Evolutionary conservation across 2,329 filamentous ascomycete genomes (phyloP).

Genomic region (Rhynchosporium graminicola): DNA sequence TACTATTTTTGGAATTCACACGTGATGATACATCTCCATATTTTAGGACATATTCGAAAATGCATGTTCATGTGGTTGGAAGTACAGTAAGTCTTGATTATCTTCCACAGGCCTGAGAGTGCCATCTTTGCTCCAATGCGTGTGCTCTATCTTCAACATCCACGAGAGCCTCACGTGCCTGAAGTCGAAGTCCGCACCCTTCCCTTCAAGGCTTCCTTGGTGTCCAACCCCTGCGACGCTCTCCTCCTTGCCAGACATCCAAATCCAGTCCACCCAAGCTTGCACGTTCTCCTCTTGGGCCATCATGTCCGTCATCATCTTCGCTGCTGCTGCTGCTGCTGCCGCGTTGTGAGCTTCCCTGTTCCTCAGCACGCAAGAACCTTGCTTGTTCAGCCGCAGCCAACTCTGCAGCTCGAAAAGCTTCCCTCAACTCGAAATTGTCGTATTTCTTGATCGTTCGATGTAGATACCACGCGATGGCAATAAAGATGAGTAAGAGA

Average conservation of each 20-base stretch:
- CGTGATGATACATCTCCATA: not conserved
- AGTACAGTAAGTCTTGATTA: no score
- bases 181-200: not conserved
- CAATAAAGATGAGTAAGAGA: not conserved
- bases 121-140: no score
- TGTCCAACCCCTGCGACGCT: conserved; percentile 4
- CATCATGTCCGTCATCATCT: not conserved
- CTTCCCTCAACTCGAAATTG: not conserved
- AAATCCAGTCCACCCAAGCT: not conserved
- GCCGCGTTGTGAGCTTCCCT: not conserved
- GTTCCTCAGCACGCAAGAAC: not conserved
- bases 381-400: not conserved
- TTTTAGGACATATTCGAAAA: not conserved
- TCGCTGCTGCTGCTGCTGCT: not conserved
- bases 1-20: not conserved
- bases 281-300: not conserved
- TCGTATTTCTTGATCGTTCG: not conserved
- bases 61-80: no score
- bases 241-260: conserved; percentile 6
- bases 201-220: not conserved
- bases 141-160: not conserved
- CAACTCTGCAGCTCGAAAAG: not conserved
- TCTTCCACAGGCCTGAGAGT: no score
- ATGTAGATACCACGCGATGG: conserved; percentile 2
- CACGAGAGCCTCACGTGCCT: not conserved